Base-by-base conservation (phyloP, 495 filamentous ascomycete genomes). In the Penicillium turbatum region DNA sequence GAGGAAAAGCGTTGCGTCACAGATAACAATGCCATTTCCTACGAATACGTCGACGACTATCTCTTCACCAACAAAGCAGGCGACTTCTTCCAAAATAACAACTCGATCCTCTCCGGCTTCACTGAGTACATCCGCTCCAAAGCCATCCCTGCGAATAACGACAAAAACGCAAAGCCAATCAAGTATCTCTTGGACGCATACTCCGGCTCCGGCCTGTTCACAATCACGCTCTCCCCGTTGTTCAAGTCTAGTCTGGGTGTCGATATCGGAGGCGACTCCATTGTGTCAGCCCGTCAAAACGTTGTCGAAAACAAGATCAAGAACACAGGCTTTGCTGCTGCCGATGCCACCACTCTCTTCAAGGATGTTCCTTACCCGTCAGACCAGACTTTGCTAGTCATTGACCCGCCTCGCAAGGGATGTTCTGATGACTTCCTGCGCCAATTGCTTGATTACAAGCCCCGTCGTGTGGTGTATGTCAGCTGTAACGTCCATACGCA, bases 31-130 rank as follows among this genome's bases (percentile, higher is more conserved):
- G 88, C 80, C 48, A 86, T 71, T 24, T 82, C 85, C 3, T 87
- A 86, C 36, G 93, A 98, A 66, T 96, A 95, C 67, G 77, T 98
- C 49, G 89, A 89, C 62, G 66, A 85, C 68, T 95, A 86, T 74
- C 71, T 84, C 66, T 95, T 98, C 77, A 81, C 80, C 64, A 97
- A 92, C 78, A 88, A 86, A 29, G 93, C 93, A 16, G 90, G 90
- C 35, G 76, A 87, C 38, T 98, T 98, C 80, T 98, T 98, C 82
- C 93, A 98, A 65, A 98, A 98, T 76, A 98, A 98, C 79, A 98
- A 98, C 74, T 95, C 90, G 42, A 97, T 98, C 72, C 85, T 98
- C n/a, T 81, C 88, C 36, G 70, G 69, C 10, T 96, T 98, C 73
- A 97, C 91, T 11, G 80, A 84, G 54, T 97, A 92, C 76, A 89